A percentile compares a stretch with the other conserved stretches of the same genome.
These are phyloP conservation scores for Yamadazyma mexicana DNA, from an alignment of 1,139 yeast species.

Conservation along the genomic window DNA sequence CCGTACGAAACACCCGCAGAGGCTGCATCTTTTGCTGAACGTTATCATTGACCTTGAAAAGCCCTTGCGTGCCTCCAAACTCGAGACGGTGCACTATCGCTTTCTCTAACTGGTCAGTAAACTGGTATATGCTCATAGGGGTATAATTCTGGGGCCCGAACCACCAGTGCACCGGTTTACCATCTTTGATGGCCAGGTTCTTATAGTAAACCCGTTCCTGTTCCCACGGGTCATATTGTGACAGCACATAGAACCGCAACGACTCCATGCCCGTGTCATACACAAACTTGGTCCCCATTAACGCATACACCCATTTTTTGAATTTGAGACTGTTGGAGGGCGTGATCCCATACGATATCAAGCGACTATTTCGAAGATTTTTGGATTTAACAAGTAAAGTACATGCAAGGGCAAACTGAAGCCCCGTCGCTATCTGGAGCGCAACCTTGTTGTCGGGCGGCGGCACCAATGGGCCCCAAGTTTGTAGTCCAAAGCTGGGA, in stretches of 20 bases:
- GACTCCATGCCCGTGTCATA: conserved; percentile 49
- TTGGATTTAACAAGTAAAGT: conserved; percentile 19
- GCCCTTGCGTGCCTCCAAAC: conserved; percentile 1
- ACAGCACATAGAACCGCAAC: conserved; percentile 42
- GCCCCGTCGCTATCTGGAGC: conserved; percentile 43
- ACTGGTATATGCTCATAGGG: conserved; percentile 53
- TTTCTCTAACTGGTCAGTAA: conserved; percentile 39
- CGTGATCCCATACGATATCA: conserved; percentile 13
- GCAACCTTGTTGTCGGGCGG: conserved; percentile 59
- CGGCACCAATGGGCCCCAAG: conserved; percentile 68
- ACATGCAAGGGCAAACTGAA: conserved; percentile 39
- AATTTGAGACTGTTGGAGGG: conserved; percentile 14
- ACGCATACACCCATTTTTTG: conserved; percentile 17
- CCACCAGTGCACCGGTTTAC: conserved; percentile 52
- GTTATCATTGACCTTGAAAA: conserved; percentile 5
- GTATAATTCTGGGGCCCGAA: conserved; percentile 56
- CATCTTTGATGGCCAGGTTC: conserved; percentile 40
- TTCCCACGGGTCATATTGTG: conserved; percentile 65
- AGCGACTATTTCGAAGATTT: conserved; percentile 11
- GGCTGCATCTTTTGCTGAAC: conserved; percentile 1
- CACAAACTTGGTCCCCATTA: conserved; percentile 26
- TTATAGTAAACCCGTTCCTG: conserved; percentile 58
- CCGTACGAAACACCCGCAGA: background rate
- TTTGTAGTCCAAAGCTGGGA: conserved; percentile 56
- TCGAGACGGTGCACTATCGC: background rate